Evolutionary conservation across 169 alveolate genomes (phyloP).

Genomic region (Plasmodium cynomolgi): DNA sequence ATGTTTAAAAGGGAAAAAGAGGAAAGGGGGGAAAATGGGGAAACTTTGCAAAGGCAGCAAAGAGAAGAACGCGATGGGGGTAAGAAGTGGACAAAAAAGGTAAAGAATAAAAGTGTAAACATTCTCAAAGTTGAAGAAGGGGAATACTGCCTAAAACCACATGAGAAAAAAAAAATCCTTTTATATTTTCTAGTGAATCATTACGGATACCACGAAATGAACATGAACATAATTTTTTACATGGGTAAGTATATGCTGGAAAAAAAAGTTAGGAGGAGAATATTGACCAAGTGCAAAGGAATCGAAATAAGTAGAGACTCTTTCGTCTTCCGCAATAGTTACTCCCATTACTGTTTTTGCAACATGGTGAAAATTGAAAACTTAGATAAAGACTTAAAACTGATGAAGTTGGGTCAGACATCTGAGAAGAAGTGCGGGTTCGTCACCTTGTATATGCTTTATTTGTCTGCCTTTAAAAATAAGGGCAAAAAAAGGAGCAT

Average conservation of each 20-base stretch:
- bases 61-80: neutral
- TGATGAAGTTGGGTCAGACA: neutral
- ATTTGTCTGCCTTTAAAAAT: slow-evolving; percentile 14
- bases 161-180: slow-evolving; percentile 52
- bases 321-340: slow-evolving; percentile 25
- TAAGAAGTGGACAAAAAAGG: neutral
- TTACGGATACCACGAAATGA: slow-evolving; percentile 64
- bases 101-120: neutral
- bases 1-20: neutral
- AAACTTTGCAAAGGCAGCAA: neutral
- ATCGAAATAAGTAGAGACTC: neutral
- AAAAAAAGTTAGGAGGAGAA: slow-evolving; percentile 8
- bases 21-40: neutral
- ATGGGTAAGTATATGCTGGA: slow-evolving; percentile 63
- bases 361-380: slow-evolving; percentile 27
- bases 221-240: slow-evolving; percentile 28
- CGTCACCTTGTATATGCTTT: slow-evolving; percentile 36
- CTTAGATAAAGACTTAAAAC: slow-evolving; percentile 53
- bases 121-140: slow-evolving; percentile 37
- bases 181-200: slow-evolving; percentile 54
- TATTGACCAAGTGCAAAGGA: slow-evolving; percentile 43
- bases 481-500: slow-evolving; percentile 11
- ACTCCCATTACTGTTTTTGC: slow-evolving; percentile 54
- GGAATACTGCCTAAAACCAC: slow-evolving; percentile 28
- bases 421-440: slow-evolving; percentile 12